A percentile compares a stretch with the other conserved stretches of the same genome.
Conservation (phyloP, 352 stramenopile genomes). For the Phytophthora multivora region DNA sequence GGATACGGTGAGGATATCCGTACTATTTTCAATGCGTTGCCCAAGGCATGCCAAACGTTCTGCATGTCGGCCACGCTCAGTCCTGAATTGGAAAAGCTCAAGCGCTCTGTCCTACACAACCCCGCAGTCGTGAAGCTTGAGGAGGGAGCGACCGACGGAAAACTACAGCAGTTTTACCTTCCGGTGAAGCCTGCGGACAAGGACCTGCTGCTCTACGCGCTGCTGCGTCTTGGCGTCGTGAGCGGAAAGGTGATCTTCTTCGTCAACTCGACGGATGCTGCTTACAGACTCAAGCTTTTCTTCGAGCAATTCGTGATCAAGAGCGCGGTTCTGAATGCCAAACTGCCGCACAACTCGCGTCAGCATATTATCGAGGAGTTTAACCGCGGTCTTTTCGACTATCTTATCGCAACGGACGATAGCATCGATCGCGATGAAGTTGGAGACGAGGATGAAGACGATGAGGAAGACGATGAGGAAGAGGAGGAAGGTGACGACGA, state of each 20-base stretch:
- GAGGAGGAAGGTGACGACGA: conserved; percentile 53
- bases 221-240: conserved; percentile 98
- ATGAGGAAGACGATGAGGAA: conserved; percentile 73
- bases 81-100: conserved; percentile 96
- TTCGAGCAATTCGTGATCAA: conserved; percentile 99
- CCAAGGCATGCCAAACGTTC: conserved; percentile 98
- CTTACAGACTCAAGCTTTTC: conserved; percentile 98
- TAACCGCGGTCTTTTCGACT: conserved; percentile 98
- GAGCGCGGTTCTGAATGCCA: conserved; percentile 97
- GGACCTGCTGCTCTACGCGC: conserved; percentile 97
- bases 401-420: conserved; percentile 98
- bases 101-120: conserved; percentile 97
- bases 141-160: conserved; percentile 87
- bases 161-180: conserved; percentile 97
- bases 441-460: conserved; percentile 64
- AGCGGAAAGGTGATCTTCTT: conserved; percentile 99
- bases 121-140: conserved; percentile 97
- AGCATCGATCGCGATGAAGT: conserved; percentile 90
- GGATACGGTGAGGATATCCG: conserved; percentile 94
- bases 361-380: conserved; percentile 97
- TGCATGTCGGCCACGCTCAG: conserved; percentile 98
- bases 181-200: conserved; percentile 92
- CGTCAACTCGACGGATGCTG: conserved; percentile 95
- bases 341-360: conserved; percentile 97
- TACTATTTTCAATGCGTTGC: conserved; percentile 93